Percentiles rank a stretch among this genome's conserved stretches.
phyloP scores from a whole-genome alignment of 768 basidiomycete genomes.

The Suillus ampliporus region DNA sequence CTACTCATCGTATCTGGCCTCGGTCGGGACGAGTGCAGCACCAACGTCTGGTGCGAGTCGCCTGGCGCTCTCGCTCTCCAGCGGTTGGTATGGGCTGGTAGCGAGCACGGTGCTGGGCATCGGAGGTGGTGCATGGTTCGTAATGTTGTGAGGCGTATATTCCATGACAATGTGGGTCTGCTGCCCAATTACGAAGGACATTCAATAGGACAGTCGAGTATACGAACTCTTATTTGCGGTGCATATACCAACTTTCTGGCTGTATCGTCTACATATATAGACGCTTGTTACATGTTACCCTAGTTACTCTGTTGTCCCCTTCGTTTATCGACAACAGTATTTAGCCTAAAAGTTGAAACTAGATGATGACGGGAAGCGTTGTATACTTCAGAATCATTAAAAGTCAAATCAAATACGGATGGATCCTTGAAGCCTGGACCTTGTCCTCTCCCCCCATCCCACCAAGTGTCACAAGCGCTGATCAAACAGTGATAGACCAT shows the following conservation, averaged over 20 bases:
- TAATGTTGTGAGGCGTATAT: constrained; percentile 24
- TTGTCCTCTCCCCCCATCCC: too few relatives aligned
- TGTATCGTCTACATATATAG: not conserved
- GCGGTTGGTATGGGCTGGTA: constrained; percentile 35
- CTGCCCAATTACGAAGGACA: not conserved
- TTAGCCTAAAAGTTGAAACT: not conserved
- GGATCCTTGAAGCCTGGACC: too few relatives aligned
- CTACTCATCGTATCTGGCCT: constrained; percentile 36
- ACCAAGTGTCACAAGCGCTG: too few relatives aligned
- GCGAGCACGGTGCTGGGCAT: constrained; percentile 30
- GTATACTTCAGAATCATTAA: too few relatives aligned
- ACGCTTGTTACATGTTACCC: not conserved
- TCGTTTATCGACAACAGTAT: constrained; percentile 2
- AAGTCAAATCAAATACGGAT: not conserved
- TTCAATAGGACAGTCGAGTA: not conserved
- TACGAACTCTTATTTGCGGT: not conserved
- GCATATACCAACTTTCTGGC: not conserved
- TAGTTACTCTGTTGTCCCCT: constrained; percentile 2
- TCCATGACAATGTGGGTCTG: not conserved
- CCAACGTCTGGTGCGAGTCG: constrained; percentile 32
- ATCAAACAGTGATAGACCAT: too few relatives aligned
- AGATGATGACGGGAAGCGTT: too few relatives aligned
- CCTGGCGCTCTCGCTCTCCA: constrained; percentile 21
- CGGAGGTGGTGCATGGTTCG: constrained; percentile 38
- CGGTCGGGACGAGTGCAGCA: constrained; percentile 37